A percentile compares a stretch with the other conserved stretches of the same genome.
Conservation (phyloP, 345 rosid species). For the Hypericum perforatum region DNA sequence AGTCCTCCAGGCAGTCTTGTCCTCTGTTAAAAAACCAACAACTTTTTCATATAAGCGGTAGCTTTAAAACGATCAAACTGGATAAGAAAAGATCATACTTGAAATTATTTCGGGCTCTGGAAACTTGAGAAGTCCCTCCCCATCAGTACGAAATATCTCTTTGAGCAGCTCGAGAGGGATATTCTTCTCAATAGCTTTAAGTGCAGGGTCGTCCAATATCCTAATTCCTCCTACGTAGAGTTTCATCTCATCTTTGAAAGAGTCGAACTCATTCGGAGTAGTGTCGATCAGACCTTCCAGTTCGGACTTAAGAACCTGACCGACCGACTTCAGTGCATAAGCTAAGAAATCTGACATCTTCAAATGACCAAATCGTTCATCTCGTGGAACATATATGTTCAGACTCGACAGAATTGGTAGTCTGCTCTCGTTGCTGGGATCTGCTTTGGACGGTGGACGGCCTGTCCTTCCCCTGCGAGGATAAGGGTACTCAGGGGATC, state of each 20-base stretch:
- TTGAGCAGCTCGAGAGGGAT: conserved; percentile 31
- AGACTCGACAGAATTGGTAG: conserved; percentile 21
- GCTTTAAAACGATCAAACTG: background rate
- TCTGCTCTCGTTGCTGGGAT: conserved; percentile 28
- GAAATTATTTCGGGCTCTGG: conserved; percentile 33
- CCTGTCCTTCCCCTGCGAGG: conserved; percentile 46
- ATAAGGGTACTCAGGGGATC: conserved; percentile 32
- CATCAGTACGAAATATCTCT: conserved; percentile 25
- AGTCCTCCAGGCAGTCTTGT: conserved; percentile 34
- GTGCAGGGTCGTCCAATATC: conserved; percentile 17
- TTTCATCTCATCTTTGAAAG: conserved; percentile 25
- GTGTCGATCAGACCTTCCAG: conserved; percentile 21
- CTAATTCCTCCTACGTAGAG: conserved; percentile 31
- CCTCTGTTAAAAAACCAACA: conserved; percentile 12
- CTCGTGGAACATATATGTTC: conserved; percentile 30
- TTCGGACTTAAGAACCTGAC: conserved; percentile 27
- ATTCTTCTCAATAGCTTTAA: conserved; percentile 15
- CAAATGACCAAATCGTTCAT: conserved; percentile 34
- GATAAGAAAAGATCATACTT: conserved; percentile 16
- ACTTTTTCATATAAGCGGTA: background rate
- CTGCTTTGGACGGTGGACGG: conserved; percentile 24
- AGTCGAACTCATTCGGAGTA: conserved; percentile 33
- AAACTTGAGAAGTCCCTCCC: conserved; percentile 23
- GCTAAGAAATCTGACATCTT: conserved; percentile 34
- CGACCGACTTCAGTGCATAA: conserved; percentile 25